phyloP scores from a whole-genome alignment of 1,139 yeast species.

The Neolecta irregularis region DNA sequence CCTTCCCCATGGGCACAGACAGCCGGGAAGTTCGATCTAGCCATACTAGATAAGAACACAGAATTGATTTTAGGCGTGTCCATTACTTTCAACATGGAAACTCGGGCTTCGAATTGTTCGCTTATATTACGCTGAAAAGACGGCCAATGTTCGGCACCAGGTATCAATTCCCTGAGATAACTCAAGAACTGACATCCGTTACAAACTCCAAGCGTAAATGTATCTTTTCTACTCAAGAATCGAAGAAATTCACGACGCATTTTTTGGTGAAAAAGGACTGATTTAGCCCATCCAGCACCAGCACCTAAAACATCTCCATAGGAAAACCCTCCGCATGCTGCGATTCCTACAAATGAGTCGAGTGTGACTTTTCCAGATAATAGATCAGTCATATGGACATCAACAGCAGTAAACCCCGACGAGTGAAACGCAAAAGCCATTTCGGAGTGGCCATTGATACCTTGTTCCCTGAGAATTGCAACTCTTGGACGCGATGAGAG shows the following conservation, averaged over 20 bases:
- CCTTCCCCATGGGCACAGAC: slow-evolving; percentile 99
- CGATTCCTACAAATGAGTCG: slow-evolving; percentile 75
- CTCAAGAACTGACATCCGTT: slow-evolving; percentile 97
- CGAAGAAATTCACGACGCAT: slow-evolving; percentile 61
- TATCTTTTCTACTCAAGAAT: slow-evolving; percentile 77
- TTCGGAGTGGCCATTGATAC: slow-evolving; percentile 95
- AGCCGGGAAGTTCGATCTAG: slow-evolving; percentile 81
- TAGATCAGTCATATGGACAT: slow-evolving; percentile 94
- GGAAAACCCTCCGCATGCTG: slow-evolving; percentile 99
- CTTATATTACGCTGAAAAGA: slow-evolving; percentile 78
- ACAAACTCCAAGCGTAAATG: slow-evolving; percentile 98
- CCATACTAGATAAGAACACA: slow-evolving; percentile 78
- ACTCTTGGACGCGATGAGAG: slow-evolving; percentile 55
- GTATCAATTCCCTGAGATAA: slow-evolving; percentile 72
- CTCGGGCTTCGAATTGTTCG: slow-evolving; percentile 96
- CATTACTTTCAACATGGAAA: slow-evolving; percentile 68
- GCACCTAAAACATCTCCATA: slow-evolving; percentile 99
- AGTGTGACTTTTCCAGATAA: slow-evolving; percentile 57
- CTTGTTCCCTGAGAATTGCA: slow-evolving; percentile 95
- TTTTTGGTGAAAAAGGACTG: slow-evolving; percentile 71
- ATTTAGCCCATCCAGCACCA: slow-evolving; percentile 98
- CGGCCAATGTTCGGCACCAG: slow-evolving; percentile 96
- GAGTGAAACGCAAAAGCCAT: slow-evolving; percentile 96
- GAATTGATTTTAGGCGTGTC: slow-evolving; percentile 37
- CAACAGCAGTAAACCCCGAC: slow-evolving; percentile 87